Evolutionary conservation across 23 red algal species (phyloP), one percentile per base, ranked within the genome.

Genomic region (Gracilaria caudata): DNA sequence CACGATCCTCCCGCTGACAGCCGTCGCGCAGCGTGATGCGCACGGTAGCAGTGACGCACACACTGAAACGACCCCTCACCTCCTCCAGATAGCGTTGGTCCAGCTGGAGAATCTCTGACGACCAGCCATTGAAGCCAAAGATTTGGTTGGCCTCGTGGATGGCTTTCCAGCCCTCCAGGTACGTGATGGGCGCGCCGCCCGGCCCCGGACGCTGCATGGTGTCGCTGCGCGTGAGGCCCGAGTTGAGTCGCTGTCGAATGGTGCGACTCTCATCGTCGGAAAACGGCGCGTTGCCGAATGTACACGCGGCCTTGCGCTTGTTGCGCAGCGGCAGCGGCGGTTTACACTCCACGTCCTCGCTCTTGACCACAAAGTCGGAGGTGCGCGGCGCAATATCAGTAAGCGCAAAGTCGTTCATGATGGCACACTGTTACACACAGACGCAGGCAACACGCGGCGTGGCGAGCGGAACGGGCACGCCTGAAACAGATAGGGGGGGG

Each of bases 111-210:
- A 88, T 89, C n/a, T 86, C 43, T n/a, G 78, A 86, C 65, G 68
- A 87, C 94, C 94, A 97, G 51, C 94, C 94, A 81, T 92, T 91
- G 68, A 86, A 97, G 58, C 94, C 94, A 72, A 97, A 97, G 38
- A 97, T 93, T 20, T 83, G 72, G 73, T 97, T 97, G 32, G 94
- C 94, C 39, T 77, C 77, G 45, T 97, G 79, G 74, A 97, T 93
- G 25, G 73, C 89, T 53, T 93, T 86, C 85, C 90, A 97, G 16
- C 94, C 89, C 56, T 89, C 84, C 24, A 97, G 70, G 82, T 97
- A 97, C 21, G 80, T 86, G 10, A 97, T 63, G 51, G 49, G 36
- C 25, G 40, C 51, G 47, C 92, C 92, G 58, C 92, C 84, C 5
- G 92, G 92, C 17, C 92, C 92, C 33, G 78, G 57, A 0, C 92